These are phyloP conservation scores for Cyberlindnera saturnus DNA, from an alignment of 805 yeast genomes.

Conservation along the genomic window DNA sequence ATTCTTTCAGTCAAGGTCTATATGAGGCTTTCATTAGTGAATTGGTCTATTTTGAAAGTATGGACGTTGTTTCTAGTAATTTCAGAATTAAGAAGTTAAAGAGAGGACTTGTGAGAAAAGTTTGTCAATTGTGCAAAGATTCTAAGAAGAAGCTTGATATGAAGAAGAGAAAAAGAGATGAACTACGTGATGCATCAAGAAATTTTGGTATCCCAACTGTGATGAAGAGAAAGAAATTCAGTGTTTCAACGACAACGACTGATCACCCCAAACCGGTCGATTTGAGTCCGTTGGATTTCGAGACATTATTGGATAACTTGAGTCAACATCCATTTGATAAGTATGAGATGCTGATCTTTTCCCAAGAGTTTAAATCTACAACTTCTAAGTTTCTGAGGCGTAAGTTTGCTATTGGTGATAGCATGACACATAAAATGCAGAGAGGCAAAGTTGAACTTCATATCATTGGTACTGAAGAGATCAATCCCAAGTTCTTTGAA, in stretches of 20 bases:
- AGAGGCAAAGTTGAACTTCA: constrained; percentile 8
- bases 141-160: constrained; percentile 22
- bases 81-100: constrained; percentile 30
- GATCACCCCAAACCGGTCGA: constrained; percentile 11
- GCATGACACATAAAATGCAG: constrained; percentile 1
- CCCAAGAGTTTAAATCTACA: constrained; percentile 21
- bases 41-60: constrained; percentile 35
- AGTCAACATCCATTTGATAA: neutral
- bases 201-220: constrained; percentile 29
- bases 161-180: constrained; percentile 35
- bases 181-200: constrained; percentile 28
- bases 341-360: constrained; percentile 11
- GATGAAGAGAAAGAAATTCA: constrained; percentile 18
- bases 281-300: constrained; percentile 19
- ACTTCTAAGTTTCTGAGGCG: constrained; percentile 27
- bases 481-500: constrained; percentile 21
- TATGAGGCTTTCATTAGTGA: constrained; percentile 59
- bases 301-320: constrained; percentile 14
- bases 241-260: constrained; percentile 4
- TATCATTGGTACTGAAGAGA: constrained; percentile 21
- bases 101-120: constrained; percentile 23
- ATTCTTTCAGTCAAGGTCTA: constrained; percentile 42
- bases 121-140: constrained; percentile 26
- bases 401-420: constrained; percentile 23
- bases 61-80: constrained; percentile 41